Conservation (phyloP, 2,329 filamentous ascomycete genomes). For the Zymoseptoria tritici region DNA sequence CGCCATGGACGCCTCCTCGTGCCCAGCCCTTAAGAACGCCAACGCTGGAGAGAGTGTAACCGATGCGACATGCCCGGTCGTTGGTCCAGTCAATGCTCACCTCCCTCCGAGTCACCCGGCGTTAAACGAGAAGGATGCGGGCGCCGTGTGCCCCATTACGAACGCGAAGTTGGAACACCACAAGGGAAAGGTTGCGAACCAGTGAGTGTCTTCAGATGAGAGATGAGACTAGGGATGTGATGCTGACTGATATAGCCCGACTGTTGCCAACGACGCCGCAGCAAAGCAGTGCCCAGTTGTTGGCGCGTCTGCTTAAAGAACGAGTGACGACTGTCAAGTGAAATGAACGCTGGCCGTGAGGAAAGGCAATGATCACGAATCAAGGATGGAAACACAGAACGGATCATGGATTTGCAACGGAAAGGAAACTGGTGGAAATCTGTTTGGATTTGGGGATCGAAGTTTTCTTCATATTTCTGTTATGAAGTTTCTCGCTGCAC, state of each 20-base stretch:
- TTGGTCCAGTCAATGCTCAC: conserved; percentile 34
- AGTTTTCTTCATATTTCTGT: not conserved
- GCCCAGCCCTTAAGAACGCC: conserved; percentile 36
- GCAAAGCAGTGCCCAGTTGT: conserved; percentile 38
- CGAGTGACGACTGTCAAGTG: not conserved
- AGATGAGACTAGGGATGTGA: not conserved
- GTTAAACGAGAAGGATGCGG: conserved; percentile 31
- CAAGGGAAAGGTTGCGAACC: conserved; percentile 35
- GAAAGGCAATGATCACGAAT: not conserved
- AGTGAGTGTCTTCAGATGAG: conserved; percentile 11
- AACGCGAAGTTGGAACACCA: conserved; percentile 39
- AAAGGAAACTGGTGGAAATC: not conserved
- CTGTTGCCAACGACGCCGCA: conserved; percentile 31
- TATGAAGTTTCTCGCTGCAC: not conserved
- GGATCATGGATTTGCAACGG: not conserved
- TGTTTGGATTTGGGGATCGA: not conserved
- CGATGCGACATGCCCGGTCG: conserved; percentile 38
- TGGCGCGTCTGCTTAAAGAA: conserved; percentile 18
- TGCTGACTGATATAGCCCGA: conserved; percentile 17
- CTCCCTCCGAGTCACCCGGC: conserved; percentile 38
- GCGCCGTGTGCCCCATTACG: conserved; percentile 37
- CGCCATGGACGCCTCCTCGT: conserved; percentile 31
- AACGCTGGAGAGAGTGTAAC: conserved; percentile 34
- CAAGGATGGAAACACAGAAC: not conserved
- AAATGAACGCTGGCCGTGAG: not conserved